Conservation (phyloP, 306 rosid species). For the Benincasa hispida region DNA sequence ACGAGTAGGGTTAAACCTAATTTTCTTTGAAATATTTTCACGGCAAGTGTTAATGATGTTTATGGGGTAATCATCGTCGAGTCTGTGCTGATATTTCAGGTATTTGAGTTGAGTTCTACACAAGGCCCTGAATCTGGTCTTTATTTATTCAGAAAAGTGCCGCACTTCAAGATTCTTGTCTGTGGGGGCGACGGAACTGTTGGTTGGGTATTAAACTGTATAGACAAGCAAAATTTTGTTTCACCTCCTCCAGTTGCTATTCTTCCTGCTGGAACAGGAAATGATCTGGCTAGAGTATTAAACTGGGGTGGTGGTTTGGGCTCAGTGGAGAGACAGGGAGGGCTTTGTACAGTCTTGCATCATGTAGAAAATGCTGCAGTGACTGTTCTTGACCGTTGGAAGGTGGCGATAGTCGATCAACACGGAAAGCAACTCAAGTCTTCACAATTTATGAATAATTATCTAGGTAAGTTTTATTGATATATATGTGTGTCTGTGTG, state of each 20-base stretch:
- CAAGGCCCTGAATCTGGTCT: slow-evolving; percentile 90
- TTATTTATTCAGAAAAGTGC: slow-evolving; percentile 80
- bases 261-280: slow-evolving; percentile 99
- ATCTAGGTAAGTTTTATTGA: slow-evolving; percentile 50
- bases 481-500: too few species aligned
- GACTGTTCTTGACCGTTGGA: slow-evolving; percentile 97
- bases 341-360: slow-evolving; percentile 81
- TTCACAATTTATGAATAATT: slow-evolving; percentile 82
- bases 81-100: slow-evolving; percentile 22
- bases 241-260: slow-evolving; percentile 99
- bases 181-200: slow-evolving; percentile 99
- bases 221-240: slow-evolving; percentile 84
- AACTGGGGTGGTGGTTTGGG: slow-evolving; percentile 99
- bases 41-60: neutral
- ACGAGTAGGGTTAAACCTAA: neutral
- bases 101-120: slow-evolving; percentile 80
- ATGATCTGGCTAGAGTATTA: slow-evolving; percentile 94
- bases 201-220: slow-evolving; percentile 90
- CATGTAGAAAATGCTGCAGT: slow-evolving; percentile 94
- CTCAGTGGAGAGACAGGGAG: slow-evolving; percentile 95
- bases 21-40: neutral
- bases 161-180: slow-evolving; percentile 87
- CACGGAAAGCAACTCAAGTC: slow-evolving; percentile 56
- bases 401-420: slow-evolving; percentile 47
- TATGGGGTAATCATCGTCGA: neutral